Percentiles rank a stretch among this genome's conserved stretches.
phyloP scores from a whole-genome alignment of 148 eudicot genomes.

The Rhododendron kiyosumense region DNA sequence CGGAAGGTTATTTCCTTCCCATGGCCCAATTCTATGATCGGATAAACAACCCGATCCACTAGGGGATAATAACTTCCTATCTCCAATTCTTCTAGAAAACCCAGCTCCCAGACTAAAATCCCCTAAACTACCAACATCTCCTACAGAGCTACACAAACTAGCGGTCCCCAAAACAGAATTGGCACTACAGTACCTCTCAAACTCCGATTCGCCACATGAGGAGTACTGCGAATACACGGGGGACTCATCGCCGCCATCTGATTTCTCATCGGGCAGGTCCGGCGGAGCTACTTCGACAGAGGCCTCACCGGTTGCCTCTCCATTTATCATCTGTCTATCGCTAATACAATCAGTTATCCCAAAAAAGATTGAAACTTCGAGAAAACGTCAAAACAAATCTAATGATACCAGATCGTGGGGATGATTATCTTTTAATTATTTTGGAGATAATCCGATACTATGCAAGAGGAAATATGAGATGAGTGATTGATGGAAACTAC shows the following conservation, averaged over 20 bases:
- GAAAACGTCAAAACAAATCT: neutral
- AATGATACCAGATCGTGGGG: neutral
- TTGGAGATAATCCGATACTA: neutral
- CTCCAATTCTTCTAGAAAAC: conserved; percentile 28
- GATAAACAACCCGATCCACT: conserved; percentile 10
- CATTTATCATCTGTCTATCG: conserved; percentile 40
- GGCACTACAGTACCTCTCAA: conserved; percentile 89
- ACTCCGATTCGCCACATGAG: conserved; percentile 90
- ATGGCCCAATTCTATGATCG: conserved; percentile 6
- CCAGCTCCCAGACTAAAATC: conserved; percentile 40
- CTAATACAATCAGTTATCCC: conserved; percentile 1
- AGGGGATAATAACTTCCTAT: conserved; percentile 15
- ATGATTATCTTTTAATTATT: neutral
- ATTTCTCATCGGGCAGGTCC: conserved; percentile 31
- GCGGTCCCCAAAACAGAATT: conserved; percentile 91
- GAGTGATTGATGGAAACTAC: neutral
- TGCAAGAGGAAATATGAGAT: neutral
- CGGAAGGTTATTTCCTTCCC: conserved; percentile 5
- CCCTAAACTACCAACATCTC: conserved; percentile 61
- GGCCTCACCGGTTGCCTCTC: conserved; percentile 33
- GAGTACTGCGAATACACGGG: conserved; percentile 63
- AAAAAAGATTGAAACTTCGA: neutral
- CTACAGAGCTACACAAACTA: conserved; percentile 73
- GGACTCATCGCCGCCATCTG: conserved; percentile 38
- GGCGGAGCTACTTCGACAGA: conserved; percentile 23